phyloP scores from a whole-genome alignment of 2,329 filamentous ascomycete species.

The Leptographium flavum region DNA sequence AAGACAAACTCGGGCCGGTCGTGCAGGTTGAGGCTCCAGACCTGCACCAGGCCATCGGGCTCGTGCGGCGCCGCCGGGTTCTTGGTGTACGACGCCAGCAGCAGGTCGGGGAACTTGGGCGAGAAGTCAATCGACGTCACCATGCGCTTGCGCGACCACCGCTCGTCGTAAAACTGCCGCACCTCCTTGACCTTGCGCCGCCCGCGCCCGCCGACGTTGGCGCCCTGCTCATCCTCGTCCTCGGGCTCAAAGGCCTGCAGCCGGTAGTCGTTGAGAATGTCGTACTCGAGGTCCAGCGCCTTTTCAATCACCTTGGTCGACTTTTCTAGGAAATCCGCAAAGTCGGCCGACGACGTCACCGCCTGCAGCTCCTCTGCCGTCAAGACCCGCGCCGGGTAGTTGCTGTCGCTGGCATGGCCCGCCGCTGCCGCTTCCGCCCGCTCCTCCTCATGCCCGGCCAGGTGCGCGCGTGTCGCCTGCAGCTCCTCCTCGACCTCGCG shows the following conservation, averaged over 20 bases:
- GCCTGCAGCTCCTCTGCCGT: slow-evolving; percentile 77
- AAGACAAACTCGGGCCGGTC: slow-evolving; percentile 93
- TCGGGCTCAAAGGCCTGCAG: slow-evolving; percentile 61
- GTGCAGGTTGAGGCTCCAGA: slow-evolving; percentile 94
- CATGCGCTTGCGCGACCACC: slow-evolving; percentile 96
- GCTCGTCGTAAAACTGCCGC: slow-evolving; percentile 84
- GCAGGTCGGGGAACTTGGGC: slow-evolving; percentile 82
- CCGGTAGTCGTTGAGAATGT: slow-evolving; percentile 89
- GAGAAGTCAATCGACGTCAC: slow-evolving; percentile 93
- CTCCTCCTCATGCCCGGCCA: slow-evolving; percentile 59
- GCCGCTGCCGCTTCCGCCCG: slow-evolving; percentile 39
- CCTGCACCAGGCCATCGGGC: slow-evolving; percentile 81
- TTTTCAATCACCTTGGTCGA: slow-evolving; percentile 96
- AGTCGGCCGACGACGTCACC: slow-evolving; percentile 83
- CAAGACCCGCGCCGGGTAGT: slow-evolving; percentile 68
- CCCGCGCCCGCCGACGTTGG: slow-evolving; percentile 54
- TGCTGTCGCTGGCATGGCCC: slow-evolving; percentile 37
- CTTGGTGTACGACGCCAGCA: slow-evolving; percentile 93
- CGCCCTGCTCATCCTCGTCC: slow-evolving; percentile 75
- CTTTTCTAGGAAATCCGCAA: slow-evolving; percentile 86
- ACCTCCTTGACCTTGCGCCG: slow-evolving; percentile 71
- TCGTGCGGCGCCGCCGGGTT: slow-evolving; percentile 91
- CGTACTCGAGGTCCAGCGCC: slow-evolving; percentile 89
- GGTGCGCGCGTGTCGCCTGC: slow-evolving; percentile 48
- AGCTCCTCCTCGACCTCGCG: slow-evolving; percentile 90